Conservation (phyloP, 2,329 filamentous ascomycete genomes). For the Nakataea oryzae region DNA sequence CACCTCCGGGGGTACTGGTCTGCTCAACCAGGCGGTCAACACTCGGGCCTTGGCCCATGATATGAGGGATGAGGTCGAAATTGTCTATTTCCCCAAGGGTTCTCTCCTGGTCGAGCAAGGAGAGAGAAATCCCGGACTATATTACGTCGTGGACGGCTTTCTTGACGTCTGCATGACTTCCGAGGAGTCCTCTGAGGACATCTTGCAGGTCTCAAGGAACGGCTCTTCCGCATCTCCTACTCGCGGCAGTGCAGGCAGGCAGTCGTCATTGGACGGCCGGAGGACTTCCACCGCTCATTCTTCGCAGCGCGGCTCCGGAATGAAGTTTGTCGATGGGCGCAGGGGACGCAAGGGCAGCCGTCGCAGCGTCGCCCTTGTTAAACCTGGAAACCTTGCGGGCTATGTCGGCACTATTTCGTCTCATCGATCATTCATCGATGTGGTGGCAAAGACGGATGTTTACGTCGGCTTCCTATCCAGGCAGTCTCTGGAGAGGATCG, state of each 20-base stretch:
- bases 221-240: not conserved
- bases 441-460: slow-evolving; percentile 94
- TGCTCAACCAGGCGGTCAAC: slow-evolving; percentile 27
- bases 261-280: not conserved
- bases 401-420: slow-evolving; percentile 93
- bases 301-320: not conserved
- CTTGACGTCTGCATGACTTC: slow-evolving; percentile 82
- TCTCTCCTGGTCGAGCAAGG: slow-evolving; percentile 93
- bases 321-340: slow-evolving; percentile 20
- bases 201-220: slow-evolving; percentile 20
- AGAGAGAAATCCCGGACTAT: slow-evolving; percentile 89
- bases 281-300: not conserved
- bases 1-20: slow-evolving; percentile 47
- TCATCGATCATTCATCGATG: slow-evolving; percentile 91
- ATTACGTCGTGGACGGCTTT: slow-evolving; percentile 97
- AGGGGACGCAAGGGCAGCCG: slow-evolving; percentile 36
- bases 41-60: slow-evolving; percentile 59
- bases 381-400: slow-evolving; percentile 86
- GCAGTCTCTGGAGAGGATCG: slow-evolving; percentile 77
- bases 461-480: slow-evolving; percentile 93
- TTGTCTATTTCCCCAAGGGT: slow-evolving; percentile 92
- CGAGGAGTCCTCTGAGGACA: slow-evolving; percentile 39
- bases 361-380: slow-evolving; percentile 79
- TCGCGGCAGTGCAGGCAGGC: not conserved
- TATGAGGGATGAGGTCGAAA: slow-evolving; percentile 85